Evolutionary conservation across 1,284 basidiomycete species (phyloP).

Genomic region (Moniliophthora roreri): DNA sequence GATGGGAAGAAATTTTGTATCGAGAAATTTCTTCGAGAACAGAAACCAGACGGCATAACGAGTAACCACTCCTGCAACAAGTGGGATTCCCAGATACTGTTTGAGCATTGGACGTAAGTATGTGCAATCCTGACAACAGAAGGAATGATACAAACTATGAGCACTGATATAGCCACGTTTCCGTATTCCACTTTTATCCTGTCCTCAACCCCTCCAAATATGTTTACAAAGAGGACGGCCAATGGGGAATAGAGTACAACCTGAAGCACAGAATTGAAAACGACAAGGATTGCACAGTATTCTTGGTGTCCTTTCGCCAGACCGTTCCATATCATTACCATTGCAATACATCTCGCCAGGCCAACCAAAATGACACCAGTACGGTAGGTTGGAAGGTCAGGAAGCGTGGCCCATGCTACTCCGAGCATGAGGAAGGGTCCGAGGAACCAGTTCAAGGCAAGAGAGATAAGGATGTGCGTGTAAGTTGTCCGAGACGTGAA

Average conservation of each 20-base stretch:
- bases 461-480: slow-evolving; percentile 70
- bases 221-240: slow-evolving; percentile 75
- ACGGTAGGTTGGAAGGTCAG: slow-evolving; percentile 68
- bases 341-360: slow-evolving; percentile 66
- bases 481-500: slow-evolving; percentile 60
- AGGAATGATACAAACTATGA: slow-evolving; percentile 52
- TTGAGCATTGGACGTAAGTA: not conserved
- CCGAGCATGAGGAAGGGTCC: slow-evolving; percentile 84
- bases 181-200: slow-evolving; percentile 63
- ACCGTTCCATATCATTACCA: slow-evolving; percentile 86
- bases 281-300: slow-evolving; percentile 76
- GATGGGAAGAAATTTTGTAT: slow-evolving; percentile 60
- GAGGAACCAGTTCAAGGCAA: slow-evolving; percentile 82
- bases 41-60: slow-evolving; percentile 56
- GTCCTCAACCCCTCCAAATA: slow-evolving; percentile 50
- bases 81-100: slow-evolving; percentile 63
- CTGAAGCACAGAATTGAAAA: slow-evolving; percentile 67
- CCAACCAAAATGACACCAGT: slow-evolving; percentile 62
- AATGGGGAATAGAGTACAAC: slow-evolving; percentile 80
- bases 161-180: slow-evolving; percentile 71
- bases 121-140: not conserved
- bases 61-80: slow-evolving; percentile 66
- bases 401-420: slow-evolving; percentile 79
- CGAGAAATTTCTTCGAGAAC: slow-evolving; percentile 48
- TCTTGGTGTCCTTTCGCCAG: slow-evolving; percentile 76